These are phyloP conservation scores for Ganoderma multipileum DNA, from an alignment of 1,284 basidiomycete species.

Conservation along the genomic window DNA sequence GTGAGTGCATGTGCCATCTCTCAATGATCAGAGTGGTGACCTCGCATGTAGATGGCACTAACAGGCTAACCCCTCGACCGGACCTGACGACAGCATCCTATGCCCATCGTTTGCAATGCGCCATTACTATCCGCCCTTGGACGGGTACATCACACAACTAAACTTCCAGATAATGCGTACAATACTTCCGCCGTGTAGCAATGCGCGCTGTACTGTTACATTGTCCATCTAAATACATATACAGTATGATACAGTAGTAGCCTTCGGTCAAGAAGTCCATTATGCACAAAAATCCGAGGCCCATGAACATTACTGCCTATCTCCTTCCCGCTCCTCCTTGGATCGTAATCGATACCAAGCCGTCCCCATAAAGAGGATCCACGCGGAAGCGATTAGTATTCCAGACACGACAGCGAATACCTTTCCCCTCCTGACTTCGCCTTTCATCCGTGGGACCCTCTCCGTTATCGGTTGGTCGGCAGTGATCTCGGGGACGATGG, in stretches of 20 bases:
- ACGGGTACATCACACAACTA: neutral
- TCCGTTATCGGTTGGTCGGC: constrained; percentile 30
- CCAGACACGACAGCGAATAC: constrained; percentile 54
- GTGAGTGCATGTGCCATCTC: constrained; percentile 11
- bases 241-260: neutral
- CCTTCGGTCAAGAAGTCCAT: neutral
- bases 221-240: neutral
- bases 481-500: constrained; percentile 19
- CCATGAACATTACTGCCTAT: constrained; percentile 12
- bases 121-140: neutral
- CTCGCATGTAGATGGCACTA: neutral
- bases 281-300: neutral
- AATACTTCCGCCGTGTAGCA: neutral
- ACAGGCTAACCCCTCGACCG: neutral
- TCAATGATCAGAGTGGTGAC: neutral
- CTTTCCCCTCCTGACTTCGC: constrained; percentile 56
- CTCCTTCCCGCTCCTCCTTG: constrained; percentile 42
- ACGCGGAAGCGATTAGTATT: constrained; percentile 59
- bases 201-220: neutral
- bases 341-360: constrained; percentile 64
- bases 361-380: constrained; percentile 71
- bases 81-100: neutral
- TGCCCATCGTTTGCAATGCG: neutral
- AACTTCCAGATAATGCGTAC: neutral
- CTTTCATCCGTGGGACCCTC: constrained; percentile 40